phyloP scores from a whole-genome alignment of 2,329 filamentous ascomycete genomes.

The Venturia oleaginea region DNA sequence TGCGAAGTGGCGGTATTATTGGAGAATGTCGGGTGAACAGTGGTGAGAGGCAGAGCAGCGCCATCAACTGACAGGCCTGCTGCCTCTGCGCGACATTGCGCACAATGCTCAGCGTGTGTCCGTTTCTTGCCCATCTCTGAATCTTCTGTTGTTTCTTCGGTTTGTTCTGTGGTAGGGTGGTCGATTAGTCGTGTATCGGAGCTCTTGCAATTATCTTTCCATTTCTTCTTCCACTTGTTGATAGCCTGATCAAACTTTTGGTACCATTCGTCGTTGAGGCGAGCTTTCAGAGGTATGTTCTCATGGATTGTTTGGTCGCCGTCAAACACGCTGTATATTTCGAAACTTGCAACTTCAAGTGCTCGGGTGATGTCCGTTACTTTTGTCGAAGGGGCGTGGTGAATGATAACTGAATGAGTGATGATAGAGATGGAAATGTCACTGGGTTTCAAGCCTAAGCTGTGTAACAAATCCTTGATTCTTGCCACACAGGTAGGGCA shows the following conservation, averaged over 20 bases:
- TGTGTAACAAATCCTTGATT: conserved; percentile 50
- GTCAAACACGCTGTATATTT: conserved; percentile 43
- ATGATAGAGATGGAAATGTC: conserved; percentile 63
- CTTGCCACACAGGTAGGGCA: conserved; percentile 64
- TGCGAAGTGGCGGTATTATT: conserved; percentile 26
- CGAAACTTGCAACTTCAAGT: conserved; percentile 51
- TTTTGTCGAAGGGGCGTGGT: conserved; percentile 39
- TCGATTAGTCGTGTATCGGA: conserved; percentile 19
- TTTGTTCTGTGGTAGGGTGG: conserved; percentile 1
- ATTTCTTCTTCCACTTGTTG: conserved; percentile 22
- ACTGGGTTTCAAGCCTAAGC: conserved; percentile 38
- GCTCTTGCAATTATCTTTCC: conserved; percentile 16
- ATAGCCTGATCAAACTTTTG: conserved; percentile 28
- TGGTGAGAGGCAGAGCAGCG: conserved; percentile 6
- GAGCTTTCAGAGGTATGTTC: neutral
- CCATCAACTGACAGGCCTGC: neutral
- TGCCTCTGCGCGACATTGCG: conserved; percentile 29
- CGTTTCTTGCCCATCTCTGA: conserved; percentile 16
- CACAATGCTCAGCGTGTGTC: conserved; percentile 37
- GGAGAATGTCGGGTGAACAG: conserved; percentile 16
- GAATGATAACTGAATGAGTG: conserved; percentile 57
- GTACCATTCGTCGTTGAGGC: conserved; percentile 19
- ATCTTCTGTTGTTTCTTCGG: conserved; percentile 8
- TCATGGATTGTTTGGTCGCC: conserved; percentile 17
- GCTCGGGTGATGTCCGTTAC: conserved; percentile 33